Conservation (phyloP, 1,284 basidiomycete species). For the Ustilago trichophora region DNA sequence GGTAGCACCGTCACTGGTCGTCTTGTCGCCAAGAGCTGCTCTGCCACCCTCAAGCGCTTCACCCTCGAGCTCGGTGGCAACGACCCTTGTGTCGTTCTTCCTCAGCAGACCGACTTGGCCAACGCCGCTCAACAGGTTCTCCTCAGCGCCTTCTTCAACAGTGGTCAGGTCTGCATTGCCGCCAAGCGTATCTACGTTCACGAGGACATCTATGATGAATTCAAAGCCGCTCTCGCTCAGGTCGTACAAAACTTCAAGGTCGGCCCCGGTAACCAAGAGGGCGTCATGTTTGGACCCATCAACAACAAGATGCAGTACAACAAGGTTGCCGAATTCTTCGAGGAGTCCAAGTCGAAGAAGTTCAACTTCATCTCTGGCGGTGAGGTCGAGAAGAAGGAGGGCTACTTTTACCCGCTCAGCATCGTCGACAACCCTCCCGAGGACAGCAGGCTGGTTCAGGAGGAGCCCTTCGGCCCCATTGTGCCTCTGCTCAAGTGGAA, state of each 20-base stretch:
- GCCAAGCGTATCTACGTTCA: slow-evolving; percentile 49
- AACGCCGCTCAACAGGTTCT: slow-evolving; percentile 16
- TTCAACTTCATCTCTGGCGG: slow-evolving; percentile 39
- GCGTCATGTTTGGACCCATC: slow-evolving; percentile 36
- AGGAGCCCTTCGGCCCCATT: slow-evolving; percentile 52
- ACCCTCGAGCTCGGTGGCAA: slow-evolving; percentile 54
- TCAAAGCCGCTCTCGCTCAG: slow-evolving; percentile 17
- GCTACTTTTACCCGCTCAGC: slow-evolving; percentile 42
- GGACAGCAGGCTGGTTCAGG: slow-evolving; percentile 32
- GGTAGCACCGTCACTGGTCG: slow-evolving; percentile 40
- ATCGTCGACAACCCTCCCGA: slow-evolving; percentile 49
- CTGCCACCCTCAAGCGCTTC: slow-evolving; percentile 47
- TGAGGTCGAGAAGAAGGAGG: slow-evolving; percentile 23
- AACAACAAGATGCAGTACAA: slow-evolving; percentile 52
- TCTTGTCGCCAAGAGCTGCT: slow-evolving; percentile 37
- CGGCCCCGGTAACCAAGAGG: slow-evolving; percentile 31
- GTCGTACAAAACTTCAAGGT: slow-evolving; percentile 29
- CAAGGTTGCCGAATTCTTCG: slow-evolving; percentile 49
- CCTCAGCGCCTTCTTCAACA: slow-evolving; percentile 35
- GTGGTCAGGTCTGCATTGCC: slow-evolving; percentile 43
- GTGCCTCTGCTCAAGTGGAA: slow-evolving; percentile 47
- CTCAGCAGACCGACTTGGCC: slow-evolving; percentile 25
- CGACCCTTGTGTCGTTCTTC: slow-evolving; percentile 32
- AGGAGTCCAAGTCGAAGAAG: slow-evolving; percentile 32
- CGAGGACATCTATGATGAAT: slow-evolving; percentile 50